phyloP scores from a whole-genome alignment of 495 filamentous ascomycete species.

The Annulohypoxylon stygium region DNA sequence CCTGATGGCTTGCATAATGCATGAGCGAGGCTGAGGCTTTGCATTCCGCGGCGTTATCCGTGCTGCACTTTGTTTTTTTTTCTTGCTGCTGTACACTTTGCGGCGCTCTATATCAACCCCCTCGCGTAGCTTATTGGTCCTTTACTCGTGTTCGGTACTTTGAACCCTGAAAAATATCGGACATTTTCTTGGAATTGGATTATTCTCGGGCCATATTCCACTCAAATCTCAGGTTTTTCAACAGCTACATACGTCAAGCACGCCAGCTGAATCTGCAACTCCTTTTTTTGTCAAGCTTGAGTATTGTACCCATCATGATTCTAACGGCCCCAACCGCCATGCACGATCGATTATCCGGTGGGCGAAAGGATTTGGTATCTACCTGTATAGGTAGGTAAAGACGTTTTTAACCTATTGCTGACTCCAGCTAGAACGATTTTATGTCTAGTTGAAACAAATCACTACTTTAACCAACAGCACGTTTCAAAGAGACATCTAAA shows the following conservation, averaged over 20 bases:
- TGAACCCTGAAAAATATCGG: conserved; percentile 35
- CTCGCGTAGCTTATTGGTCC: conserved; percentile 5
- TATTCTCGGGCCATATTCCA: conserved; percentile 20
- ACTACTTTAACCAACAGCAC: background rate
- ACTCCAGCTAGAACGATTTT: background rate
- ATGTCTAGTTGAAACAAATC: conserved; percentile 11
- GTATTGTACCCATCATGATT: background rate
- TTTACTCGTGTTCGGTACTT: conserved; percentile 26
- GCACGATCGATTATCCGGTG: background rate
- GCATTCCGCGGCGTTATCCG: conserved; percentile 28
- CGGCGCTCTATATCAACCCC: conserved; percentile 10
- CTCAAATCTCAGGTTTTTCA: conserved; percentile 11
- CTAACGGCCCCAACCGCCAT: background rate
- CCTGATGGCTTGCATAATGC: conserved; percentile 36
- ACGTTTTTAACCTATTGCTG: background rate
- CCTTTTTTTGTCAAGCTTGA: conserved; percentile 3
- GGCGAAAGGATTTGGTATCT: background rate
- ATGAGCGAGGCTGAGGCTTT: conserved; percentile 37
- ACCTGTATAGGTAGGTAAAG: conserved; percentile 6
- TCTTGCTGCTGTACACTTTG: background rate
- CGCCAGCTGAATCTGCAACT: background rate
- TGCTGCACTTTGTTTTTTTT: background rate
- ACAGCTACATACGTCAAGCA: background rate
- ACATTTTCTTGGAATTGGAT: conserved; percentile 13
- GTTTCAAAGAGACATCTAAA: conserved; percentile 14